Percentiles rank a stretch among this genome's conserved stretches.
These are phyloP conservation scores for Poa annua DNA, from an alignment of 176 grass and related monocot genomes.

Conservation along the genomic window DNA sequence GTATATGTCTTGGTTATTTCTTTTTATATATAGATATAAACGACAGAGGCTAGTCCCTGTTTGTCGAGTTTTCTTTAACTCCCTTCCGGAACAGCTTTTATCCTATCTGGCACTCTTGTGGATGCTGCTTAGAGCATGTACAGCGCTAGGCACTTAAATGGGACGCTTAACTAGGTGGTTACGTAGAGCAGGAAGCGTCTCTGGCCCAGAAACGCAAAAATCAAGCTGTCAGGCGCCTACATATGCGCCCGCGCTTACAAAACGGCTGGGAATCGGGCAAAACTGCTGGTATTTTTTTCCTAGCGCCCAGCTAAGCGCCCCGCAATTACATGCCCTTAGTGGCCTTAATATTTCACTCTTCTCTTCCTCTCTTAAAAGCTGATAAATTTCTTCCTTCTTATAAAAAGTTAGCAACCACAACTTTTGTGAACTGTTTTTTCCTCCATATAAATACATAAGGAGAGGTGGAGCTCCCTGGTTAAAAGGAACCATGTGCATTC, in stretches of 20 bases:
- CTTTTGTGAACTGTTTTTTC: constrained; percentile 3
- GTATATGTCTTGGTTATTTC: not conserved
- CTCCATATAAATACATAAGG: not conserved
- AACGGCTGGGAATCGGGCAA: no score
- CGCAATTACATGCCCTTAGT: no score
- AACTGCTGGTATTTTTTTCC: no score
- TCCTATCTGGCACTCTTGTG: not conserved
- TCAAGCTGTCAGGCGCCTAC: no score
- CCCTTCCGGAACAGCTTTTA: not conserved
- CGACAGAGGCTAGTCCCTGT: not conserved
- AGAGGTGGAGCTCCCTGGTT: constrained; percentile 6
- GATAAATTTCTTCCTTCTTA: constrained; percentile 1
- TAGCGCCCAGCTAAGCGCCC: no score
- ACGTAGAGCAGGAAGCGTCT: no score
- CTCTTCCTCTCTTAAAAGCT: not conserved
- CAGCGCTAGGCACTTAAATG: no score
- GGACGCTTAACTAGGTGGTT: no score
- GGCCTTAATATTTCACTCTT: not conserved
- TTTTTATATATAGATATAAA: not conserved
- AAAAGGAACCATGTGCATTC: constrained; percentile 3
- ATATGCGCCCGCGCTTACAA: no score
- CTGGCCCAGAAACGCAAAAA: no score
- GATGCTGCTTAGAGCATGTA: no score
- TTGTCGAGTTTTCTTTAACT: not conserved
- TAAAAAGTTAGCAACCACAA: constrained; percentile 9